These are phyloP conservation scores for Boletus vermiculosoides DNA, from an alignment of 768 basidiomycete species.

Conservation along the genomic window DNA sequence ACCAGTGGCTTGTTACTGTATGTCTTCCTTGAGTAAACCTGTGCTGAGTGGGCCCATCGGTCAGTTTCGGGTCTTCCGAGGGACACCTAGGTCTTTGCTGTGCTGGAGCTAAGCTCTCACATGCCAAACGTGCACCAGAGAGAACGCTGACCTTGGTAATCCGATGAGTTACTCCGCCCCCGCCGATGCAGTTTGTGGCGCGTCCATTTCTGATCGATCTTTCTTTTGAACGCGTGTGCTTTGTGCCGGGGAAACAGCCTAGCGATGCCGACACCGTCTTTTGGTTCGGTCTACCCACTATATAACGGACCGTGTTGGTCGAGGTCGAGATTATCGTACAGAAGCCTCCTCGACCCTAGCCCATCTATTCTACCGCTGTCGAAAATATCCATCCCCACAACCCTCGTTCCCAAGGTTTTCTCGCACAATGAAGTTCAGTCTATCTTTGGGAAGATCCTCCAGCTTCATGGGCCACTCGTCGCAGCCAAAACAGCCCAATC, in stretches of 20 bases:
- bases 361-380: not conserved
- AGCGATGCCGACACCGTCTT: not conserved
- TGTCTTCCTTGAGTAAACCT: not conserved
- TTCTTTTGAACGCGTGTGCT: not conserved
- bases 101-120: not conserved
- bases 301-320: not conserved
- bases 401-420: not conserved
- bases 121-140: not conserved
- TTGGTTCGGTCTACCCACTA: not conserved
- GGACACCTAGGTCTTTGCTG: not conserved
- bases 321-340: no score
- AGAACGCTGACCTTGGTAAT: not conserved
- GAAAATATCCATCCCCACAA: constrained; percentile 1
- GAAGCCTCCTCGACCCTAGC: not conserved
- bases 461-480: constrained; percentile 15
- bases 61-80: no score
- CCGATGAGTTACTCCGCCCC: not conserved
- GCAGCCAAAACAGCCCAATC: not conserved
- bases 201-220: constrained; percentile 4
- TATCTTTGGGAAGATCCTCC: constrained; percentile 5
- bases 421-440: constrained; percentile 1
- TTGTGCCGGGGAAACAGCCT: not conserved
- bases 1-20: not conserved
- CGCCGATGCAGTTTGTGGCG: not conserved
- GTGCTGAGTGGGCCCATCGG: not conserved